phyloP scores from a whole-genome alignment of 352 stramenopile species.

The Phytophthora ramorum region DNA sequence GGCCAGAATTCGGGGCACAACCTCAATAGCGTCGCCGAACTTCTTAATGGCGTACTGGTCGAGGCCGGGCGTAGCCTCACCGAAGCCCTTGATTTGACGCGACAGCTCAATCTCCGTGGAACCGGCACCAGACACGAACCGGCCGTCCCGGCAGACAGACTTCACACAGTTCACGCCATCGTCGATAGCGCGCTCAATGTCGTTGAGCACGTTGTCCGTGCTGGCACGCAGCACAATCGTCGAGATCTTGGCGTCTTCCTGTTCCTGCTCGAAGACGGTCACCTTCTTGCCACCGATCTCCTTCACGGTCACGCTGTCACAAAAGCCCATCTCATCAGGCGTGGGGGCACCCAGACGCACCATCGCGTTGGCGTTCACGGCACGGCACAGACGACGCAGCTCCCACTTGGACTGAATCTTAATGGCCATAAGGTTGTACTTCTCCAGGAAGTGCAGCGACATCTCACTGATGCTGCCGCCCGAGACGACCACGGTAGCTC shows the following conservation, averaged over 20 bases:
- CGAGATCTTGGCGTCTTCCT: constrained; percentile 95
- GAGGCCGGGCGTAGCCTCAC: constrained; percentile 95
- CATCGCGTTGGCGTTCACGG: constrained; percentile 96
- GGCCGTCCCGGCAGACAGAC: constrained; percentile 93
- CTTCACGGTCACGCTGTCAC: constrained; percentile 92
- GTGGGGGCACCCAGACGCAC: constrained; percentile 97
- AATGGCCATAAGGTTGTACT: constrained; percentile 97
- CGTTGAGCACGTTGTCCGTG: constrained; percentile 98
- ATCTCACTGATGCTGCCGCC: constrained; percentile 98
- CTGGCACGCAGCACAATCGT: constrained; percentile 95
- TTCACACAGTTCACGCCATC: constrained; percentile 98
- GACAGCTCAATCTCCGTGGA: constrained; percentile 97
- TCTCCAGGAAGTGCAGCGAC: constrained; percentile 99
- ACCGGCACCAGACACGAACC: constrained; percentile 95
- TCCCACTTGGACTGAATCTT: constrained; percentile 99
- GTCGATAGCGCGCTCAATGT: constrained; percentile 98
- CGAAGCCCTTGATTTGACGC: constrained; percentile 94
- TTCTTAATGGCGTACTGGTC: constrained; percentile 99
- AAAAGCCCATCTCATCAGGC: constrained; percentile 98
- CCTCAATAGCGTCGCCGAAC: constrained; percentile 98
- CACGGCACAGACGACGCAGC: constrained; percentile 96
- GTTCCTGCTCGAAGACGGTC: constrained; percentile 95
- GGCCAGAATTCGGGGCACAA: constrained; percentile 97
- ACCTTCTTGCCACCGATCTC: constrained; percentile 97
- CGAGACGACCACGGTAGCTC: constrained; percentile 96